phyloP scores from a whole-genome alignment of 148 eudicot species.

The Silene latifolia region DNA sequence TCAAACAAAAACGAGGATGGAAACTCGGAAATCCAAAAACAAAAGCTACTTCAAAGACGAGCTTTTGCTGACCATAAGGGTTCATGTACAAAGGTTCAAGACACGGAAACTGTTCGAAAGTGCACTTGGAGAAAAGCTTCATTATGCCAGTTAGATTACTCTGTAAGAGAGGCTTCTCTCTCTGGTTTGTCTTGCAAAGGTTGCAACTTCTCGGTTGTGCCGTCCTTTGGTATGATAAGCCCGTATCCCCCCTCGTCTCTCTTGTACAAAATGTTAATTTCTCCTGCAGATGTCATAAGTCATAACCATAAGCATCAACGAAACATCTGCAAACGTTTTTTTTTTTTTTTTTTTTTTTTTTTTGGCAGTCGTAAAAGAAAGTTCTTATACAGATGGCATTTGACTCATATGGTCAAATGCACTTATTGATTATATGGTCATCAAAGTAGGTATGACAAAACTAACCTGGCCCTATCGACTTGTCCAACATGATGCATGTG shows the following conservation, averaged over 20 bases:
- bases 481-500: too few species aligned
- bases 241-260: constrained; percentile 89
- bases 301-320: background rate
- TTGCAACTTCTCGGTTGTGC: constrained; percentile 53
- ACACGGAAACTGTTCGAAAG: background rate
- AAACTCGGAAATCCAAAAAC: background rate
- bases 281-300: constrained; percentile 40
- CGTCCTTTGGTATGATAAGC: constrained; percentile 77
- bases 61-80: constrained; percentile 4
- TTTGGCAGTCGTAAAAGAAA: too few species aligned
- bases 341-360: too few species aligned
- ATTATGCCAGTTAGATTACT: constrained; percentile 19
- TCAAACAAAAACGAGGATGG: background rate
- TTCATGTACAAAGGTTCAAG: constrained; percentile 7
- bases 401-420: too few species aligned
- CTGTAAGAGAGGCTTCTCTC: constrained; percentile 36
- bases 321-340: too few species aligned
- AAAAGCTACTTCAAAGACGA: constrained; percentile 3
- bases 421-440: background rate
- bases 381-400: too few species aligned
- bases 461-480: too few species aligned
- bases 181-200: constrained; percentile 31
- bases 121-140: background rate
- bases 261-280: constrained; percentile 79
- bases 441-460: too few species aligned